Evolutionary conservation across 225 moss, liverwort and hornwort species (phyloP).

Genomic region (Polytrichum formosum): DNA sequence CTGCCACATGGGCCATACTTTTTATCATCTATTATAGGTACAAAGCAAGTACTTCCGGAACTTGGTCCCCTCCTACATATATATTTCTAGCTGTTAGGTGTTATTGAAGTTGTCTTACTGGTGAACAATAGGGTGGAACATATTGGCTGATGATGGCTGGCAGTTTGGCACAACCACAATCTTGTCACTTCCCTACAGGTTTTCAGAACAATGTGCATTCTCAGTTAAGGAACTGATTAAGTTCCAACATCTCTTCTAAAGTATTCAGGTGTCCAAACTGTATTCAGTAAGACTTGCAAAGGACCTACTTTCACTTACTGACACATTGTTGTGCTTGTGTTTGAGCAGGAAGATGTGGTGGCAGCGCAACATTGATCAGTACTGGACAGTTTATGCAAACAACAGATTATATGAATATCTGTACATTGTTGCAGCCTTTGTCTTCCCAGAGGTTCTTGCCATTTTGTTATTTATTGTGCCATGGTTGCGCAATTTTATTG

Average conservation of each 20-base stretch:
- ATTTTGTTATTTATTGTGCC: conserved; percentile 75
- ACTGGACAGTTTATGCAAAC: conserved; percentile 37
- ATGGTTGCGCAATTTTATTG: conserved; percentile 72
- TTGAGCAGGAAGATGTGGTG: conserved; percentile 52
- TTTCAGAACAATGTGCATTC: too few relatives aligned
- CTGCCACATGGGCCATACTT: conserved; percentile 75
- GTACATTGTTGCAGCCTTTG: conserved; percentile 70
- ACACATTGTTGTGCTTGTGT: conserved; percentile 9
- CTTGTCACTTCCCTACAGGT: too few relatives aligned
- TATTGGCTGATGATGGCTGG: too few relatives aligned
- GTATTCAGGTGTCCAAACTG: too few relatives aligned
- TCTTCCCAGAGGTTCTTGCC: conserved; percentile 68
- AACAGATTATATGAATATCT: conserved; percentile 34
- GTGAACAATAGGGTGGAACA: too few relatives aligned
- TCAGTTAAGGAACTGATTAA: too few relatives aligned
- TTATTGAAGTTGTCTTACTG: too few relatives aligned
- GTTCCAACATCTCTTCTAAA: too few relatives aligned
- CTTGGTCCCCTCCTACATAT: too few relatives aligned
- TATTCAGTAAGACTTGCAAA: too few relatives aligned
- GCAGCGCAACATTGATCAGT: conserved; percentile 45
- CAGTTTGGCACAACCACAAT: too few relatives aligned
- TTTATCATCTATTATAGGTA: conserved; percentile 75
- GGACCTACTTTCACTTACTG: background rate
- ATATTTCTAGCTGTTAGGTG: too few relatives aligned
- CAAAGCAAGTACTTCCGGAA: conserved; percentile 2